Evolutionary conservation across 495 filamentous ascomycete genomes (phyloP), one percentile per base, ranked within the genome.

Genomic region (Polyplosphaeria fusca): DNA sequence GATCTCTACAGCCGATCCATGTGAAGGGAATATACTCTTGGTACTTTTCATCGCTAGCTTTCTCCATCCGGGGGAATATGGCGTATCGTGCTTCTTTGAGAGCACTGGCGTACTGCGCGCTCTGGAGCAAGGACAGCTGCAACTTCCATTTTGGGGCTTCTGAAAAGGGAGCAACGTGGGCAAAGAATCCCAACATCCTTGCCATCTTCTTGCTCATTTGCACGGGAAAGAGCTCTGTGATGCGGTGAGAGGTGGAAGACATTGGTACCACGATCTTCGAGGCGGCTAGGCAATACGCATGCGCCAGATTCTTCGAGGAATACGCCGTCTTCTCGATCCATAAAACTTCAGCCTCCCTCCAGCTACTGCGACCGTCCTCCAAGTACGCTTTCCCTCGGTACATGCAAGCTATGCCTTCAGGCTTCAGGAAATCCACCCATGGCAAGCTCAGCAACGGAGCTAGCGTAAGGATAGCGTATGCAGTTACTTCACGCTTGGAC

Each of bases 321-420:
- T 73, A 77, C 2, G 61, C 66, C 27, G 72, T 68, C 46, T 77
- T 77, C 45, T 76, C 73, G 9, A 76, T 67, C 74, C 75, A 77
- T 5, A 63, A 23, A 19, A 16, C 25, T 20, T 60, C 57, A 24
- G 49, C 57, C 2, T 53, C 23, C 18, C 44, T 46, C 57, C 57
- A 60, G 2, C 27, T 16, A 26, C 43, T 18, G 30, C 57, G 49
- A 22, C 48, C 47, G 24, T 63, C 26, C 32, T 57, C 47, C 4
- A 63, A 53, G 27, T 57, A 63, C 19, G 52, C 52, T 26, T 63
- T 57, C 13, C 60, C 60, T 14, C 47, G 52, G 26, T 57, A 56
- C 42, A 63, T 57, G 46, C 51, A 54, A 24, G 52, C 47, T 16
- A 53, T 47, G n/a, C 52, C 52, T 23, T 57, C 60, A 7, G 45